Percentiles rank a stretch among this genome's conserved stretches.
Conservation (phyloP, 352 stramenopile species). For the Saprolegnia parasitica region DNA sequence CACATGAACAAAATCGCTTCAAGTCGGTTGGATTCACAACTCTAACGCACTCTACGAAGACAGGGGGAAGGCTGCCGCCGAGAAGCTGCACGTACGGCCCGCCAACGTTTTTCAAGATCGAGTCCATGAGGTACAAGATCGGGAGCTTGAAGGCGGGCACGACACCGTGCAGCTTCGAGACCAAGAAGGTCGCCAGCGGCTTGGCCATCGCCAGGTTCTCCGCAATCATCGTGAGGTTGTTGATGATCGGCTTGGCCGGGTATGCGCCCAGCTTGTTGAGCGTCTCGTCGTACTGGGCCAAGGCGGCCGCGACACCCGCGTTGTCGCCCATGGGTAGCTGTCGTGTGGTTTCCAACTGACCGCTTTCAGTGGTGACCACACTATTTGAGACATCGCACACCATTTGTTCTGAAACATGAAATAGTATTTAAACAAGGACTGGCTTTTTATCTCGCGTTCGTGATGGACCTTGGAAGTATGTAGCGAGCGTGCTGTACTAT, state of each 20-base stretch:
- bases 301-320: neutral
- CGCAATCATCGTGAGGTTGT: conserved; percentile 80
- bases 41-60: conserved; percentile 82
- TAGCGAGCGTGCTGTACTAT: too few species aligned
- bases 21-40: conserved; percentile 70
- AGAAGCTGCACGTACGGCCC: conserved; percentile 70
- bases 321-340: neutral
- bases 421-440: too few species aligned
- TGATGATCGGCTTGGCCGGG: conserved; percentile 86
- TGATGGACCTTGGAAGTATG: too few species aligned
- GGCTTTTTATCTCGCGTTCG: too few species aligned
- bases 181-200: conserved; percentile 84
- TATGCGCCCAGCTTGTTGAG: conserved; percentile 86
- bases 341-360: conserved; percentile 9
- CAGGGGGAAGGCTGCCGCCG: conserved; percentile 58
- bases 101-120: conserved; percentile 85
- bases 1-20: conserved; percentile 75
- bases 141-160: conserved; percentile 77
- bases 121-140: conserved; percentile 88
- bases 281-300: conserved; percentile 74
- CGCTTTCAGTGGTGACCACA: neutral
- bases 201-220: conserved; percentile 66
- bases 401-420: conserved; percentile 4
- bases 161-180: conserved; percentile 86
- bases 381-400: neutral